Evolutionary conservation across 176 grass and related monocot genomes (phyloP), one percentile per base, ranked within the genome.

Genomic region (Avena sativa): DNA sequence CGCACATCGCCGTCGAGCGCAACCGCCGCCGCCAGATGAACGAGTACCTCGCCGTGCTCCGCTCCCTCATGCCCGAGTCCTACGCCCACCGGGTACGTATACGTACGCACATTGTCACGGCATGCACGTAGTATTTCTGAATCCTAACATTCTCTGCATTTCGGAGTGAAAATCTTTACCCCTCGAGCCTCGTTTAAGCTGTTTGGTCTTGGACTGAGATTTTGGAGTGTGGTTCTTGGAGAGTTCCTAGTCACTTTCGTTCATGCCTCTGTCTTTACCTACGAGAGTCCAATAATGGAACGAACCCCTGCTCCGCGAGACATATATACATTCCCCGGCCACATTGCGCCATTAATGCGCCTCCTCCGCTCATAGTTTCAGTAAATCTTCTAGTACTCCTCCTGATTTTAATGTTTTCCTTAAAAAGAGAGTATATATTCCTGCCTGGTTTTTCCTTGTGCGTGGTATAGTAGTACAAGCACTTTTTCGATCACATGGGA

Each of bases 1-100:
- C 81, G 10, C 97, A 99, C 94, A 99, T 99, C 87, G 97, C 97
- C 49, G 91, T 94, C n/a, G 97, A 99, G 92, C 92, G 97, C 85
- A 99, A 99, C 86, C 97, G 97, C 58, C 97, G 97, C 16, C 88
- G 85, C 38, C 92, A 93, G 89, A 99, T 99, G 97, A 99, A 97
- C 78, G 97, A 99, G 79, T 99, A 99, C 90, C 91, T 99, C 43
- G 85, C 94, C 71, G 80, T 72, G 30, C 88, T 99, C 85, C 94
- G 97, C 11, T 87, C 87, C 6, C 94, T 99, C 76, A 94, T 99
- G 97, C 94, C 94, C 14, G 78, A 85, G 20, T 94, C 94, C 14
- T 99, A 97, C 63, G 86, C 86, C 55, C 94, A 94, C 83, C 93
- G 92, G 86, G 97, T 43, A 43, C 40, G 40, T 43, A 43, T 95